Conservation (phyloP, 2,329 filamentous ascomycete genomes). For the Fusarium sp. region DNA sequence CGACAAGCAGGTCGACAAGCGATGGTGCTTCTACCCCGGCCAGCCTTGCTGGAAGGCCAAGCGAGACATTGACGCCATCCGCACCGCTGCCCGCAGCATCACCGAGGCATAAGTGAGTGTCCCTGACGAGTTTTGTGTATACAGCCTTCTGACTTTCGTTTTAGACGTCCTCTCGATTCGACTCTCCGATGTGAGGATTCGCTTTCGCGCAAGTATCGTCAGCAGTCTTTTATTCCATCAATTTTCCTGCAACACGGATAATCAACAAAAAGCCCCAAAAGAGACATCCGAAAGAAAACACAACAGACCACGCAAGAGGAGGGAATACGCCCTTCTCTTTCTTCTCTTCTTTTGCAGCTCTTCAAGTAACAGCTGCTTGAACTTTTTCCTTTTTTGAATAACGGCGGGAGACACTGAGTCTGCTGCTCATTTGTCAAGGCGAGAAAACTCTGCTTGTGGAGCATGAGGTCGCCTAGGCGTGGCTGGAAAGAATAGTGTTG, state of each 20-base stretch:
- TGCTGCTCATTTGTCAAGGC: conserved; percentile 32
- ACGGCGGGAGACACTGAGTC: conserved; percentile 29
- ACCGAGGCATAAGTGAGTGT: conserved; percentile 40
- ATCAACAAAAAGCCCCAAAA: conserved; percentile 21
- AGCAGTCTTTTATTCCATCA: conserved; percentile 4
- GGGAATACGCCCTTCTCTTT: conserved; percentile 2
- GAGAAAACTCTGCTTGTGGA: conserved; percentile 21
- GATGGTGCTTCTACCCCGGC: conserved; percentile 46
- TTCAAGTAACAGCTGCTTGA: conserved; percentile 7
- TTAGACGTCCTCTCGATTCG: conserved; percentile 8
- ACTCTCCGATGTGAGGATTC: conserved; percentile 17
- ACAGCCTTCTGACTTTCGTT: conserved; percentile 7
- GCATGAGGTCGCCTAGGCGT: conserved; percentile 25
- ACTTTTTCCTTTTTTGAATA: conserved; percentile 32
- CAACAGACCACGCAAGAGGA: conserved; percentile 15
- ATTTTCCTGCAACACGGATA: neutral
- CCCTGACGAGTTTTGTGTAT: neutral
- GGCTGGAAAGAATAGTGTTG: conserved; percentile 26
- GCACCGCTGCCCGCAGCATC: conserved; percentile 44
- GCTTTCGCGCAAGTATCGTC: conserved; percentile 7
- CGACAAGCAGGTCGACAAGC: conserved; percentile 2
- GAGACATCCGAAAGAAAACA: conserved; percentile 15
- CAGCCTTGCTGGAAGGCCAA: conserved; percentile 55
- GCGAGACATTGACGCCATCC: conserved; percentile 47
- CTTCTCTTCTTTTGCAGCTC: conserved; percentile 25